Evolutionary conservation across 139 green algal genomes (phyloP), one percentile per base, ranked within the genome.

Genomic region (Chlamydomonas asymmetrica): DNA sequence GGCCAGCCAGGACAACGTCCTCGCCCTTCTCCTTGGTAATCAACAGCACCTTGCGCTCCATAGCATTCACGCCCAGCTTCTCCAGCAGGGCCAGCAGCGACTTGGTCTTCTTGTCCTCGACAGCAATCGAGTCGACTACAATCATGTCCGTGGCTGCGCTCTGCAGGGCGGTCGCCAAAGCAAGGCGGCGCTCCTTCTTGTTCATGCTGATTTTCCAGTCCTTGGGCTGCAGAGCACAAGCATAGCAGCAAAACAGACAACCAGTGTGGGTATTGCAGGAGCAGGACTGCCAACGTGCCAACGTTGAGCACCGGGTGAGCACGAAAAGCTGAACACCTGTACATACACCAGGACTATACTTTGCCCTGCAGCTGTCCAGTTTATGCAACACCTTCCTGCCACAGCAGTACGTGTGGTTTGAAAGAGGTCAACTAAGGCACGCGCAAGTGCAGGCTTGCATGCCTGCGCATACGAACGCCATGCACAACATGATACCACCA

Each of bases 121-220:
- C 79, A 18, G 66, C 61, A 57, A 93, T 75, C 70, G 67, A 90
- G 78, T 97, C 93, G 0, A 97, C 85, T 3, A 98, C 93, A n/a
- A 94, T 85, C 73, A 95, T 94, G 79, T 94, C 90, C 16, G 29
- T 70, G 7, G 92, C 89, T 4, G 97, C 96, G 66, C 73, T 93
- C 81, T 98, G 93, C 63, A 99, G 79, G 16, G 96, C 94, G 41
- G 97, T 98, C 38, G 91, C 91, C 62, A 98, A 75, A 2, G 96
- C 96, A 34, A 99, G 82, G 34, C 91, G 90, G 38, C 89, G 87
- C 89, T 99, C 97, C 90, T 99, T 99, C 86, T 97, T 97, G 92
- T 99, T 99, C 93, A 99, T 99, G 74, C 91, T 95, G 84, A 98
- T 94, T 52, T 71, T 90, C 94, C 94, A 99, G 85, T 99, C 96